Evolutionary conservation across 176 grass and related monocot species (phyloP).

Genomic region (barley (Hordeum vulgare)): MorexV3_pseudomolecules_assembly NC_058520.1:483136338-483136837

Average conservation of each 20-base stretch:
- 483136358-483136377: not conserved
- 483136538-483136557: not conserved
- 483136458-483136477: conserved; percentile 98
- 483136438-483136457: conserved; percentile 99
- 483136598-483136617: conserved; percentile 61
- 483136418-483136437: conserved; percentile 99
- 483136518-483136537: conserved; percentile 86
- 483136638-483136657: conserved; percentile 89
- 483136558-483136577: not conserved
- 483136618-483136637: conserved; percentile 99
- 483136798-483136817: conserved; percentile 93
- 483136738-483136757: conserved; percentile 17
- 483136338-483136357: conserved; percentile 13
- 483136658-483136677: conserved; percentile 97
- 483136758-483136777: conserved; percentile 45
- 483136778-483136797: conserved; percentile 98
- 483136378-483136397: not conserved
- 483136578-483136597: conserved; percentile 20
- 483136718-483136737: not conserved
- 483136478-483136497: conserved; percentile 99
- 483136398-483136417: conserved; percentile 89
- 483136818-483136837: conserved; percentile 94
- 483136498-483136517: conserved; percentile 96
- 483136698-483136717: not conserved
- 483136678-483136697: conserved; percentile 99